Conservation (phyloP, 768 basidiomycete species). For the Dentipellis sp. region DNA sequence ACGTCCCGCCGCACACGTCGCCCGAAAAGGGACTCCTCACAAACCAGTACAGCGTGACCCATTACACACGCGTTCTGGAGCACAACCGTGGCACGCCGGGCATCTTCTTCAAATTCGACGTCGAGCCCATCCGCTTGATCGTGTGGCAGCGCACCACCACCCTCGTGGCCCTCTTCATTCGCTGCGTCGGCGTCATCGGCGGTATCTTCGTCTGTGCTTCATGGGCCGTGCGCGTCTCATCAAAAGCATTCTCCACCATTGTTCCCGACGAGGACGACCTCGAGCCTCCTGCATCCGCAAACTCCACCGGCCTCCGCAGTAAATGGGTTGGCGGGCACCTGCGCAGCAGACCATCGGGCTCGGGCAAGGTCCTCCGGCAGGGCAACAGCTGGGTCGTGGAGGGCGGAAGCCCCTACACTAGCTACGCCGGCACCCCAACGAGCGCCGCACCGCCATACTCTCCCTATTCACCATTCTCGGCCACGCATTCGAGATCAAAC, state of each 20-base stretch:
- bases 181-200: conserved; percentile 78
- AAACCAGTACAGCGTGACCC: conserved; percentile 90
- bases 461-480: conserved; percentile 24
- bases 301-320: conserved; percentile 41
- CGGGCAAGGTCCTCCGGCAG: conserved; percentile 41
- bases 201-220: conserved; percentile 71
- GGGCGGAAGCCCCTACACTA: conserved; percentile 31
- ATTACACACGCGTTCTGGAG: conserved; percentile 70
- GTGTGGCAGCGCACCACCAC: conserved; percentile 85
- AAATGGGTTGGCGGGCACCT: conserved; percentile 66
- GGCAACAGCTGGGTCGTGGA: conserved; percentile 56
- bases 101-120: conserved; percentile 97
- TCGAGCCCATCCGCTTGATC: conserved; percentile 82
- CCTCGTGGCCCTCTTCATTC: conserved; percentile 73
- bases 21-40: conserved; percentile 44
- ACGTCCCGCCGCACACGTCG: conserved; percentile 60
- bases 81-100: conserved; percentile 80
- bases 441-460: conserved; percentile 22
- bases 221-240: conserved; percentile 36
- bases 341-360: conserved; percentile 37
- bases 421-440: conserved; percentile 27
- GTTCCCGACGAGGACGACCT: conserved; percentile 58
- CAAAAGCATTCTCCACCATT: conserved; percentile 44
- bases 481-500: neutral
- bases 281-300: conserved; percentile 47